A percentile compares a stretch with the other conserved stretches of the same genome.
Evolutionary conservation across 2,329 filamentous ascomycete genomes (phyloP).

Genomic region (Alternaria ventricosa): DNA sequence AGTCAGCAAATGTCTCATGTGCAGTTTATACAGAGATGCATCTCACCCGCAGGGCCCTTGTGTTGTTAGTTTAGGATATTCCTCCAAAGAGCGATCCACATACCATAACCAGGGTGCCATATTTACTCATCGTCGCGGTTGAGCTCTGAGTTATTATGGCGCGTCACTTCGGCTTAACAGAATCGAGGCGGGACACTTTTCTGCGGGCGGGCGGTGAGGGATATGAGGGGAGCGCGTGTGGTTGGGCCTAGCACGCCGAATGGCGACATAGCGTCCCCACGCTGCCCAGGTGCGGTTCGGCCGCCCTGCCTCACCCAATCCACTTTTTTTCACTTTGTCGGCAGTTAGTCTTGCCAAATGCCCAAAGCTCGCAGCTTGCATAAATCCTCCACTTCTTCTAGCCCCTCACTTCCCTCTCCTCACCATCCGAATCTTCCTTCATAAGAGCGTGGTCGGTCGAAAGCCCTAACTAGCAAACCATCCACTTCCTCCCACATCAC

Average conservation of each 20-base stretch:
- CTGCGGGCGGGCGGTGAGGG: constrained; percentile 12
- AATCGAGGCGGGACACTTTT: constrained; percentile 21
- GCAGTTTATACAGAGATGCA: too few relatives aligned
- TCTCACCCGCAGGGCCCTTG: constrained; percentile 60
- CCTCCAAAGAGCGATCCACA: not conserved
- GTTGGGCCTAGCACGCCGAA: constrained; percentile 15
- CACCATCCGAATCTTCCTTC: constrained; percentile 17
- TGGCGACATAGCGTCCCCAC: too few relatives aligned
- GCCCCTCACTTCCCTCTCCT: constrained; percentile 27
- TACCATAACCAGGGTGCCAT: constrained; percentile 89
- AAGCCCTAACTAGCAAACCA: constrained; percentile 47
- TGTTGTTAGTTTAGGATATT: constrained; percentile 5
- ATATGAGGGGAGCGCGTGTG: constrained; percentile 7
- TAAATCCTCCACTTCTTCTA: constrained; percentile 36
- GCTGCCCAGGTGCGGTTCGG: not conserved
- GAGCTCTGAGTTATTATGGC: not conserved
- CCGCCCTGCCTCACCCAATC: not conserved
- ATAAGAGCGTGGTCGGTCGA: constrained; percentile 43
- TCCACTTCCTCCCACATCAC: constrained; percentile 18
- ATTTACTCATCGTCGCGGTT: constrained; percentile 78
- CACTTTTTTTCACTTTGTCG: constrained; percentile 33
- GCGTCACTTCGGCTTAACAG: constrained; percentile 7
- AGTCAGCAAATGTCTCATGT: too few relatives aligned
- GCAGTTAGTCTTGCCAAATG: constrained; percentile 31
- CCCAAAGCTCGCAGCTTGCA: constrained; percentile 27